phyloP scores from a whole-genome alignment of 495 filamentous ascomycete species.

The Entonaema liquescens region DNA sequence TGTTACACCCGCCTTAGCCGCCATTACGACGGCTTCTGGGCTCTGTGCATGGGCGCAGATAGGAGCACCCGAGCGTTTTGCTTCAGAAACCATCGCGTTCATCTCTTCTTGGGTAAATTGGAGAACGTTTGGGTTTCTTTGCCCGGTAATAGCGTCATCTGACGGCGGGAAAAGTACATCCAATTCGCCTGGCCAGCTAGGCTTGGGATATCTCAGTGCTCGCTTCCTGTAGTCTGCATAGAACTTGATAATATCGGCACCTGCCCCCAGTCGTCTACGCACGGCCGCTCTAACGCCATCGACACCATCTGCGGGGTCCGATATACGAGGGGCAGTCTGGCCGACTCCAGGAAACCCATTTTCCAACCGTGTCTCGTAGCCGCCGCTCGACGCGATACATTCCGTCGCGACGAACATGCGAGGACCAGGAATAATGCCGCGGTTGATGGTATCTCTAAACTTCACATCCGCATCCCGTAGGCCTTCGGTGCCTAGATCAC shows the following conservation, averaged over 20 bases:
- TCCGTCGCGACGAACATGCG: constrained; percentile 62
- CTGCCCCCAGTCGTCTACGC: constrained; percentile 56
- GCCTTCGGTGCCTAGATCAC: constrained; percentile 62
- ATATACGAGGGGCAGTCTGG: constrained; percentile 48
- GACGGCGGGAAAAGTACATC: constrained; percentile 34
- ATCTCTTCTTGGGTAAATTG: constrained; percentile 61
- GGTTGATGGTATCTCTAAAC: constrained; percentile 57
- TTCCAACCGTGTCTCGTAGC: constrained; percentile 59
- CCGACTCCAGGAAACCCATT: constrained; percentile 46
- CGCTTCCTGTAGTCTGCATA: constrained; percentile 63
- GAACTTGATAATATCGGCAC: constrained; percentile 63
- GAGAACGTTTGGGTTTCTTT: constrained; percentile 54
- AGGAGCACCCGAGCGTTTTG: constrained; percentile 49
- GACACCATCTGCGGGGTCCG: constrained; percentile 57
- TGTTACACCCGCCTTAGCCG: constrained; percentile 59
- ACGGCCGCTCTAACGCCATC: constrained; percentile 56
- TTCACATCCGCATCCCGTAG: constrained; percentile 55
- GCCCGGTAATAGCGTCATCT: constrained; percentile 38
- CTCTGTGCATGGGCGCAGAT: constrained; percentile 58
- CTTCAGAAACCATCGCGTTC: constrained; percentile 60
- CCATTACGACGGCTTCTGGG: constrained; percentile 55
- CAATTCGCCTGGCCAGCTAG: constrained; percentile 33
- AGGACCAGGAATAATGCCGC: constrained; percentile 60
- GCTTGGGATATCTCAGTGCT: constrained; percentile 54
- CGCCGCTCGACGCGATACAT: constrained; percentile 56